phyloP scores from a whole-genome alignment of 2,329 filamentous ascomycete species.

The Pseudophaeomoniella oleicola region DNA sequence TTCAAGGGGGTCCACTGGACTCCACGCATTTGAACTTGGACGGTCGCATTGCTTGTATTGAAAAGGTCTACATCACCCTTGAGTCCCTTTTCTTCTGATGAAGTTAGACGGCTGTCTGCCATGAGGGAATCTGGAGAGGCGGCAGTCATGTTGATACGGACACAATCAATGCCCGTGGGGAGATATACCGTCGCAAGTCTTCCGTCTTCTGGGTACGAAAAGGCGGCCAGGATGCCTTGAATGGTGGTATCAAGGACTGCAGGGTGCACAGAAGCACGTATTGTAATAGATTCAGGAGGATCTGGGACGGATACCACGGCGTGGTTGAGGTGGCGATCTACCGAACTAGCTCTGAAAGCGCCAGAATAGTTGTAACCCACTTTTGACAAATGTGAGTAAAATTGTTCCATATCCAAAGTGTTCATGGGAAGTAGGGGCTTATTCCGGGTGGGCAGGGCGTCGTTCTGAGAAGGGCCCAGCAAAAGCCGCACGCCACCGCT shows the following conservation, averaged over 20 bases:
- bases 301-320: slow-evolving; percentile 5
- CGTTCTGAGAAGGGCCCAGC: neutral
- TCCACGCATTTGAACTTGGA: neutral
- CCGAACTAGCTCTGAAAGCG: slow-evolving; percentile 2
- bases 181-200: slow-evolving; percentile 3
- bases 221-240: slow-evolving; percentile 3
- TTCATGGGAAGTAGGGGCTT: neutral
- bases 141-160: slow-evolving; percentile 3
- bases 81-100: slow-evolving; percentile 2
- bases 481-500: neutral
- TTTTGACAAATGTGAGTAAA: slow-evolving; percentile 1
- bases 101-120: slow-evolving; percentile 5
- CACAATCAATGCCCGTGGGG: slow-evolving; percentile 3
- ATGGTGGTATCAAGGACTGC: slow-evolving; percentile 4
- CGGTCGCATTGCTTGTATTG: slow-evolving; percentile 1
- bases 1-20: neutral
- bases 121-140: slow-evolving; percentile 1
- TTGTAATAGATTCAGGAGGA: slow-evolving; percentile 2
- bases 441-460: neutral
- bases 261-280: slow-evolving; percentile 4
- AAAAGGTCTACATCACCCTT: slow-evolving; percentile 4
- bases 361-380: slow-evolving; percentile 2
- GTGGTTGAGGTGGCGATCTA: slow-evolving; percentile 5
- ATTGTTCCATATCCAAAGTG: slow-evolving; percentile 3
- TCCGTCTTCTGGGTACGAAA: slow-evolving; percentile 5